Evolutionary conservation across 176 grass and related monocot species (phyloP).

Genomic region (Avena sativa): DNA sequence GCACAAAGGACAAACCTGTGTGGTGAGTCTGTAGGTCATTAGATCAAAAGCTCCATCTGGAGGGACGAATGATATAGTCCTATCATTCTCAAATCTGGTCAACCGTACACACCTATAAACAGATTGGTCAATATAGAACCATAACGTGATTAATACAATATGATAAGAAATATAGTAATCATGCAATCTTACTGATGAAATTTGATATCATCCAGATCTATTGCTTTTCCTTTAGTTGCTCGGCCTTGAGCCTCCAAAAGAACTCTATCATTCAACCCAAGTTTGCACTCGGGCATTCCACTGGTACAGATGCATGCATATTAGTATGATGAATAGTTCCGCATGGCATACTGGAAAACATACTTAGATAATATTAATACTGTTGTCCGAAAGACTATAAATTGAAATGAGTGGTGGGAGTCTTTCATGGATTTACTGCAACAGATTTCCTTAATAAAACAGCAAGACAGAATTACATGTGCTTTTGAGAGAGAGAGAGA

Average conservation of each 20-base stretch:
- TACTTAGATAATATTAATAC: neutral
- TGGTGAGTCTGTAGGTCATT: constrained; percentile 97
- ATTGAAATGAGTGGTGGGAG: neutral
- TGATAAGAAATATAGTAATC: neutral
- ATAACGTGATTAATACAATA: neutral
- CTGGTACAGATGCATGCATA: constrained; percentile 48
- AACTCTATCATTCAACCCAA: constrained; percentile 93
- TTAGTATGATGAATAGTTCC: constrained; percentile 9
- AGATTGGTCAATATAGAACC: constrained; percentile 23
- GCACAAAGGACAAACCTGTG: constrained; percentile 60
- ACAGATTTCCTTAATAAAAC: neutral
- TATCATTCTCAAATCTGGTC: constrained; percentile 97
- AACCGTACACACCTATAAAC: constrained; percentile 84
- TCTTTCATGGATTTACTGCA: neutral
- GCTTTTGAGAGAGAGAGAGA: neutral
- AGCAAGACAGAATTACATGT: neutral
- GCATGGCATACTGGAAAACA: neutral
- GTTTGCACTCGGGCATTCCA: constrained; percentile 99
- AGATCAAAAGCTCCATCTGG: constrained; percentile 96
- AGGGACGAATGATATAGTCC: constrained; percentile 97
- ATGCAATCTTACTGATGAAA: constrained; percentile 83
- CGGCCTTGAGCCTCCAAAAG: constrained; percentile 97
- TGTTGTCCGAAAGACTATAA: neutral
- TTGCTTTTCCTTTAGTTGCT: constrained; percentile 95
- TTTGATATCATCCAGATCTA: constrained; percentile 97